Evolutionary conservation across 2,329 filamentous ascomycete genomes (phyloP), one percentile per base, ranked within the genome.

Genomic region (Hypoxylon sp.): DNA sequence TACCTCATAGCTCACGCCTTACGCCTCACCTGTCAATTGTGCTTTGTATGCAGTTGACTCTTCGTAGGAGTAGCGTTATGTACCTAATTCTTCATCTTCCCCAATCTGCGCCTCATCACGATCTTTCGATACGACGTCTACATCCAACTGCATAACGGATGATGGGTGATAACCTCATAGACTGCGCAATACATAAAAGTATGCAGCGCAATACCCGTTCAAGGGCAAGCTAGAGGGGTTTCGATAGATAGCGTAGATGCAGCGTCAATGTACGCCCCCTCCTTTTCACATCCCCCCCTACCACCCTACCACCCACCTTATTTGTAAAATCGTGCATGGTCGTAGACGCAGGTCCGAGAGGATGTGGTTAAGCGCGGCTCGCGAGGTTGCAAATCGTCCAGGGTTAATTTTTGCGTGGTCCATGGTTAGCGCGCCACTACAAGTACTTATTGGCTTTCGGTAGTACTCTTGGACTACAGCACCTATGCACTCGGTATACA

Each of bases 331-430:
- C 71, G 57, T 74, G 75, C 73, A 75, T 74, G 73, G 63, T 67
- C 74, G 74, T 69, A 78, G 78, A 81, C 76, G 81, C 81, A 82
- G 80, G 80, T 82, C 80, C 80, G 65, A 78, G 76, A 79, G 73
- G 75, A 82, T 79, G 71, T 67, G 79, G 80, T 76, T 77, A 82
- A 77, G 79, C 79, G 78, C 75, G 60, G 72, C 65, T 73, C 70
- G 73, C 60, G 59, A 70, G 64, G 57, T 69, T 62, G 51, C 67
- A 69, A 65, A 51, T 60, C 39, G 51, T 44, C 63, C 51, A 67
- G 69, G 69, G 54, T 65, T 37, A 37, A 31, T 62, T 46, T 55
- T 35, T 48, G 31, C 57, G 57, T 66, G 59, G 62, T 57, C 46
- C 56, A 53, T 62, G 50, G 37, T 69, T 71, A 71, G 69, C 66